Base-by-base conservation (phyloP, 768 basidiomycete species). In the Leccinum boreale region DNA sequence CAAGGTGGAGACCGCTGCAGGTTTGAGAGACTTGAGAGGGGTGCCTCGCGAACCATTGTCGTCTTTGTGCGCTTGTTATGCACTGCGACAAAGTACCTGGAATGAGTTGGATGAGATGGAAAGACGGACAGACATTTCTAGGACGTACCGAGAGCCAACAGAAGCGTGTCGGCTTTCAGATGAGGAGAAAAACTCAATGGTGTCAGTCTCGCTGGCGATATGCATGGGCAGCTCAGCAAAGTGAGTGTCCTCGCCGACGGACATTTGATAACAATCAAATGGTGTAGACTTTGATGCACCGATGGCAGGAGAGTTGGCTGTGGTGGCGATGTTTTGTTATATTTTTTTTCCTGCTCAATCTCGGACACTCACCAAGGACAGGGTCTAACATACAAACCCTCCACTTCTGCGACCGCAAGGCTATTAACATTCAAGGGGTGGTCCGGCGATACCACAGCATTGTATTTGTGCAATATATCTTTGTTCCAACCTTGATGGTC, bases 31-130 rank as follows among this genome's bases (percentile, higher is more conserved):
- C 73, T 94, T 94, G 48, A 96, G 79, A 8, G 78, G 1, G 88
- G 79, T 1, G 84, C 78, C 14, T 87, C 82, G n/a, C 90, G 84
- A 19, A 96, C 73, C 23, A 80, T 82, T 53, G 94, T 77, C n/a
- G 79, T 79, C 48, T 84, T 83, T n/a, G 87, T 92, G 47, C 81
- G 78, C 55, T 86, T 90, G 74, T 94, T 87, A 68, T 87, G 89
- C 21, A 96, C 77, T 5, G 87, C 94, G 23, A 97, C 73, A 47
- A 95, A 76, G 70, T 98, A 98, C 65, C 93, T 91, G 49, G 51
- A 26, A 1, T 4, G 11, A 28, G 9, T 28, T 4, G 15, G 12
- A 19, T 58, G 51, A 55, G 53, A 64, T 42, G 56, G 15, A 48
- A 45, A 55, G 9, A 46, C 21, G 45, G 28, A 23, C 49, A 17